These are phyloP conservation scores for Clavispora vitiphila DNA, from an alignment of 805 yeast genomes.

Conservation along the genomic window DNA sequence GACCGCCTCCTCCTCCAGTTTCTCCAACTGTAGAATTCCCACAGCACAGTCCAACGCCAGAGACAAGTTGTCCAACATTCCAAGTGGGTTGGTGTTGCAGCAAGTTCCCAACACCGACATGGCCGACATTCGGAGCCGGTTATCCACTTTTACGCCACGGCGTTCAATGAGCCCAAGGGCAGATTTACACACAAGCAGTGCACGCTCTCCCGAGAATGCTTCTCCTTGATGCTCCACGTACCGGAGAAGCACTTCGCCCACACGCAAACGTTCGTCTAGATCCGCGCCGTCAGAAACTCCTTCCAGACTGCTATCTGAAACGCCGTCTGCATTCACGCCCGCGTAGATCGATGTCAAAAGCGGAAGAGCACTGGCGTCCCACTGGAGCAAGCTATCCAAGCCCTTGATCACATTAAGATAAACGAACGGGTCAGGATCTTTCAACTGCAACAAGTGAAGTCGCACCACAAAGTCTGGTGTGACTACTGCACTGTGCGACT, in stretches of 20 bases:
- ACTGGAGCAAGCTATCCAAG: slow-evolving; percentile 53
- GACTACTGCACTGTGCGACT: slow-evolving; percentile 46
- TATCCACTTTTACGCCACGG: slow-evolving; percentile 40
- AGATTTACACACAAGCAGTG: slow-evolving; percentile 38
- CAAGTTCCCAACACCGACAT: slow-evolving; percentile 78
- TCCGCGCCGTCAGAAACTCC: slow-evolving; percentile 8
- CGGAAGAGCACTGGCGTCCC: slow-evolving; percentile 30
- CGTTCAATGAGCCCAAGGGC: slow-evolving; percentile 39
- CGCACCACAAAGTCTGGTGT: slow-evolving; percentile 50
- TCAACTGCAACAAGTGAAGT: slow-evolving; percentile 58
- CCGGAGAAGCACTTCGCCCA: slow-evolving; percentile 76
- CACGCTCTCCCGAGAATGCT: slow-evolving; percentile 41
- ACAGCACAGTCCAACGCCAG: slow-evolving; percentile 71
- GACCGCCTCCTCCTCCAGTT: slow-evolving; percentile 38
- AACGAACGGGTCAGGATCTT: slow-evolving; percentile 81
- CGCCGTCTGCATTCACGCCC: slow-evolving; percentile 3
- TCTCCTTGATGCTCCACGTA: slow-evolving; percentile 48
- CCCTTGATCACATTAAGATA: slow-evolving; percentile 83
- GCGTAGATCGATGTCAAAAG: slow-evolving; percentile 36
- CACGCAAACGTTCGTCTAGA: slow-evolving; percentile 65
- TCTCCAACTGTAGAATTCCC: slow-evolving; percentile 66
- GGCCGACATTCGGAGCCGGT: slow-evolving; percentile 74
- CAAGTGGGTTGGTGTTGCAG: slow-evolving; percentile 54
- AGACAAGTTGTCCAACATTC: slow-evolving; percentile 41
- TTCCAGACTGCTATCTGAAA: background rate